phyloP scores from a whole-genome alignment of 2,329 filamentous ascomycete species.

The Exophiala sp. region DNA sequence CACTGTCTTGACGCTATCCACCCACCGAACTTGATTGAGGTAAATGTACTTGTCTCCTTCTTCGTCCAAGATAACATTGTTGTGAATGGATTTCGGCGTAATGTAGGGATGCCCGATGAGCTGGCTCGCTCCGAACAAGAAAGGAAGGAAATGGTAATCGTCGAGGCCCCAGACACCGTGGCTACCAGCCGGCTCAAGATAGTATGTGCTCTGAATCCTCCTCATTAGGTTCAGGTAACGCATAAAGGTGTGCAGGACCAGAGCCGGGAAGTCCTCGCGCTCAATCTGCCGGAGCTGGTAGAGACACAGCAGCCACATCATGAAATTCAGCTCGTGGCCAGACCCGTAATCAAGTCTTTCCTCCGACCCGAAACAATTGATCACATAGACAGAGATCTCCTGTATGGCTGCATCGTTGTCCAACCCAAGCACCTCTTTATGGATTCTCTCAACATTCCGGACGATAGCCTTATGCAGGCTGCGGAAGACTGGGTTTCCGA shows the following conservation, averaged over 20 bases:
- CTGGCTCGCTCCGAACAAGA: constrained; percentile 89
- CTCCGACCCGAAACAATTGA: constrained; percentile 78
- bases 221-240: constrained; percentile 85
- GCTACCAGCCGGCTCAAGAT: constrained; percentile 91
- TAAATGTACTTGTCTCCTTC: constrained; percentile 80
- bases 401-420: constrained; percentile 48
- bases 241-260: constrained; percentile 73
- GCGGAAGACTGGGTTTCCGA: constrained; percentile 90
- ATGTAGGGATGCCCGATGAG: constrained; percentile 76
- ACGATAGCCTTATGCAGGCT: constrained; percentile 59
- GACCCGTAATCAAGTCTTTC: constrained; percentile 92
- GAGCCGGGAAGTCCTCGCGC: constrained; percentile 60
- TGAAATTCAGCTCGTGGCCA: constrained; percentile 94
- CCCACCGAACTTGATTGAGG: constrained; percentile 84
- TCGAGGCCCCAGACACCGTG: constrained; percentile 98
- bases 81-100: constrained; percentile 77
- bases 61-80: constrained; percentile 79
- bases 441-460: constrained; percentile 38
- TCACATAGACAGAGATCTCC: constrained; percentile 74
- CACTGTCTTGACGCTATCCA: constrained; percentile 94
- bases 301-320: constrained; percentile 92
- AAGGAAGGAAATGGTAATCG: constrained; percentile 95
- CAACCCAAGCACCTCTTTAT: constrained; percentile 38
- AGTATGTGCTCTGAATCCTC: constrained; percentile 81
- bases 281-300: constrained; percentile 67